Conservation (phyloP, 352 stramenopile genomes). For the Globisporangium alternatum region DNA sequence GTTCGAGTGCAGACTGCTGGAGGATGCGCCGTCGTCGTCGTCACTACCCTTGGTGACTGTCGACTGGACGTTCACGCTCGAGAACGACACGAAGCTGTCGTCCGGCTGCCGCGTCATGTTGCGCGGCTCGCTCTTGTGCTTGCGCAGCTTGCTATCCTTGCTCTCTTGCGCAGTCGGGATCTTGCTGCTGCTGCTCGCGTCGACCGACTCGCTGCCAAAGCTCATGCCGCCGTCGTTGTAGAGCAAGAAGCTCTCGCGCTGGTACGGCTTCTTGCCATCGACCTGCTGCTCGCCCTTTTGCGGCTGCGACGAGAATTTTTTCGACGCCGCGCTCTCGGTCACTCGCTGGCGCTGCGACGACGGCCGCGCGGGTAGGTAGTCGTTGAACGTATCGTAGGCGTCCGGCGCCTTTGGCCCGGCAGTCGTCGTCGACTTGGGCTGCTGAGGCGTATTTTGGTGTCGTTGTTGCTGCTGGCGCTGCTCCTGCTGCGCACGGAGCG, state of each 20-base stretch:
- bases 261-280: conserved; percentile 6
- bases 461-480: conserved; percentile 11
- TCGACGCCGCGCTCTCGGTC: conserved; percentile 31
- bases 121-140: conserved; percentile 19
- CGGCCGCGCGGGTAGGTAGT: conserved; percentile 58
- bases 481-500: conserved; percentile 24
- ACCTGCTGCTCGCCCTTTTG: conserved; percentile 13
- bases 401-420: conserved; percentile 15
- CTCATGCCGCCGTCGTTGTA: conserved; percentile 22
- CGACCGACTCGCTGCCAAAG: conserved; percentile 9
- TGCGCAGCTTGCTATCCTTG: conserved; percentile 13
- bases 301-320: conserved; percentile 39
- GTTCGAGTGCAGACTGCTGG: conserved; percentile 13
- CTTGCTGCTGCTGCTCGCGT: conserved; percentile 3
- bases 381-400: conserved; percentile 74
- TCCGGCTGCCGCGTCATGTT: not conserved
- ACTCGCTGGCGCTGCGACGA: conserved; percentile 39
- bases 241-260: conserved; percentile 20
- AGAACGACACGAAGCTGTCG: conserved; percentile 22
- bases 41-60: not conserved
- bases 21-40: not conserved
- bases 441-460: not conserved
- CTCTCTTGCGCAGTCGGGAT: not conserved
- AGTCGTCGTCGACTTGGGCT: not conserved
- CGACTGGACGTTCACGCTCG: conserved; percentile 6